These are phyloP conservation scores for Talaromyces sp. DNA, from an alignment of 2,329 filamentous ascomycete species.

Conservation along the genomic window DNA sequence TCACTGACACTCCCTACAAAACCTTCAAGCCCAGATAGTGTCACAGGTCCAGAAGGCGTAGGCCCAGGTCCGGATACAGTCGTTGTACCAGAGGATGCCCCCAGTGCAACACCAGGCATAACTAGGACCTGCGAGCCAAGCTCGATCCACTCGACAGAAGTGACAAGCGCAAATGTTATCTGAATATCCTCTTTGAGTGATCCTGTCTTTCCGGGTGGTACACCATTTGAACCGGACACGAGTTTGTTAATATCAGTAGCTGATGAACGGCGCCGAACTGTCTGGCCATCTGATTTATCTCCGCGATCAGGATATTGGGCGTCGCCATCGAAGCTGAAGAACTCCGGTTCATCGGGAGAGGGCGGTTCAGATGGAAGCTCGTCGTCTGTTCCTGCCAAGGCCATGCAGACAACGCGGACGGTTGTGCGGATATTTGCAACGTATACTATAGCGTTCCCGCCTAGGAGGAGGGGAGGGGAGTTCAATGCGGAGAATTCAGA, in stretches of 20 bases:
- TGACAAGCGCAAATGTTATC: slow-evolving; percentile 61
- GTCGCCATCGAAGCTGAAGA: slow-evolving; percentile 50
- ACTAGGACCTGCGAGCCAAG: slow-evolving; percentile 60
- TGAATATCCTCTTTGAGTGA: slow-evolving; percentile 36
- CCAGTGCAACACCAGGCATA: slow-evolving; percentile 58
- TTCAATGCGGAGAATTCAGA: slow-evolving; percentile 51
- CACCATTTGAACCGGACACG: slow-evolving; percentile 19
- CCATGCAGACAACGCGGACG: slow-evolving; percentile 69
- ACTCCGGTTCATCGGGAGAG: slow-evolving; percentile 41
- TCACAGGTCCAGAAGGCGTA: slow-evolving; percentile 36
- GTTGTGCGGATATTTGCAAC: slow-evolving; percentile 83
- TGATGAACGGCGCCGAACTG: slow-evolving; percentile 10
- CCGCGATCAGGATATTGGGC: slow-evolving; percentile 16
- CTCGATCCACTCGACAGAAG: slow-evolving; percentile 61
- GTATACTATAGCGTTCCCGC: slow-evolving; percentile 70
- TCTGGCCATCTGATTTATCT: neutral
- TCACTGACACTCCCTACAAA: slow-evolving; percentile 58
- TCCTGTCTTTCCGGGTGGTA: slow-evolving; percentile 6
- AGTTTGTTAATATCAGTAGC: slow-evolving; percentile 32
- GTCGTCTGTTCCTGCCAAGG: slow-evolving; percentile 33
- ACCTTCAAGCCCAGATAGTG: slow-evolving; percentile 59
- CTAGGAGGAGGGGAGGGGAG: slow-evolving; percentile 59
- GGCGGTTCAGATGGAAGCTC: slow-evolving; percentile 24
- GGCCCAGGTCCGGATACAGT: slow-evolving; percentile 52
- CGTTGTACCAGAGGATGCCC: slow-evolving; percentile 52